Evolutionary conservation across 2,329 filamentous ascomycete species (phyloP).

Genomic region (Diaporthe sp.): DNA sequence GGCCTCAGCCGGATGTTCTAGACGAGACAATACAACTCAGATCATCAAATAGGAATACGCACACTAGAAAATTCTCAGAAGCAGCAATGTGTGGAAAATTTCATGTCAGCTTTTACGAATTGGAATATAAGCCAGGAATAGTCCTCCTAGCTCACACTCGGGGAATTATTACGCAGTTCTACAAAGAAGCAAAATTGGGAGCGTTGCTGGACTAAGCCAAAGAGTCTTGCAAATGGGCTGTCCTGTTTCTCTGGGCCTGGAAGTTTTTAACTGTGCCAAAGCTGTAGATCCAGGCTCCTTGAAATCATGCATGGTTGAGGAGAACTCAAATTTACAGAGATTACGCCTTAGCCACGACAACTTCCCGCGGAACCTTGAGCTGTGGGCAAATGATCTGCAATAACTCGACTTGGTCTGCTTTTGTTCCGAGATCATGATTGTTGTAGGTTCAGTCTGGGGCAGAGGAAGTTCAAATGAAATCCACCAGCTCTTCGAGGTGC

Average conservation of each 20-base stretch:
- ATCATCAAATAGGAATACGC: not conserved
- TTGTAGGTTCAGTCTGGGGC: not conserved
- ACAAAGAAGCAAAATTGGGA: not conserved
- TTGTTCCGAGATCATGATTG: not conserved
- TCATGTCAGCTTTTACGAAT: too few species aligned
- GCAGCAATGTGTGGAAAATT: not conserved
- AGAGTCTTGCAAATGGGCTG: not conserved
- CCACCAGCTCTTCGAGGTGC: not conserved
- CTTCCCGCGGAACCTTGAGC: not conserved
- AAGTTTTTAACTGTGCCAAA: not conserved
- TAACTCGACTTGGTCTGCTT: not conserved
- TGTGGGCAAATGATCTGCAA: not conserved
- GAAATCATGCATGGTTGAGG: not conserved
- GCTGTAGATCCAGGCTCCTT: not conserved
- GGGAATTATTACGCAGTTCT: not conserved
- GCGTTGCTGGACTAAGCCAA: not conserved
- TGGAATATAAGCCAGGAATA: not conserved
- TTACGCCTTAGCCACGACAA: not conserved
- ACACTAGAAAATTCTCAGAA: not conserved
- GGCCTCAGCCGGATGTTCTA: not conserved
- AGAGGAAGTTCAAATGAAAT: not conserved
- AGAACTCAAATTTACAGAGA: not conserved
- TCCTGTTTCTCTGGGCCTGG: too few species aligned
- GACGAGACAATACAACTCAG: not conserved
- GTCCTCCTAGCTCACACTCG: too few species aligned